Conservation (phyloP, 345 rosid species). For the Eucalyptus leucophloia region DNA sequence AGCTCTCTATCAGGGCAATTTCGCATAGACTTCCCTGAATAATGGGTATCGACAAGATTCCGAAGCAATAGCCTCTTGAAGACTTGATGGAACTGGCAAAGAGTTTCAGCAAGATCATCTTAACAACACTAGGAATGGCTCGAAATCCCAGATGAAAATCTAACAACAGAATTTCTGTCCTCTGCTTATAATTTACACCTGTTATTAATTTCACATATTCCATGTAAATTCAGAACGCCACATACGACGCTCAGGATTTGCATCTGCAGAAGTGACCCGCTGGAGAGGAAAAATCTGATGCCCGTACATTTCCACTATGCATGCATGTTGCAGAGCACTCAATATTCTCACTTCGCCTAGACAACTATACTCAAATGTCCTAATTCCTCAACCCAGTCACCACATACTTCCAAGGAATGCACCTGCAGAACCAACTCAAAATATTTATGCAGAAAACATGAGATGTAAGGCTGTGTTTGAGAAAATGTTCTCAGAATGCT, state of each 20-base stretch:
- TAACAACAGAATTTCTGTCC: too few relatives aligned
- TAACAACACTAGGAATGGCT: background rate
- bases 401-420: slow-evolving; percentile 49
- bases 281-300: slow-evolving; percentile 68
- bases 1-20: background rate
- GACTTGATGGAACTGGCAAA: background rate
- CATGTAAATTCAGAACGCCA: slow-evolving; percentile 70
- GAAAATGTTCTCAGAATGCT: background rate
- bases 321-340: slow-evolving; percentile 67
- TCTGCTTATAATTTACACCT: too few relatives aligned
- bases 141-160: background rate
- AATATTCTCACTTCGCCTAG: slow-evolving; percentile 88
- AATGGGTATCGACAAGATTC: background rate
- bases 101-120: background rate
- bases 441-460: background rate
- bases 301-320: slow-evolving; percentile 79
- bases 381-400: slow-evolving; percentile 42
- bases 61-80: background rate
- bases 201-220: slow-evolving; percentile 30
- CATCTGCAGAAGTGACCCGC: slow-evolving; percentile 54
- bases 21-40: background rate
- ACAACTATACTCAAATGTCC: slow-evolving; percentile 68
- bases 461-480: background rate
- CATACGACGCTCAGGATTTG: slow-evolving; percentile 32
- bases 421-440: slow-evolving; percentile 32